phyloP scores from a whole-genome alignment of 768 basidiomycete genomes.

The Termitomyces sp. region DNA sequence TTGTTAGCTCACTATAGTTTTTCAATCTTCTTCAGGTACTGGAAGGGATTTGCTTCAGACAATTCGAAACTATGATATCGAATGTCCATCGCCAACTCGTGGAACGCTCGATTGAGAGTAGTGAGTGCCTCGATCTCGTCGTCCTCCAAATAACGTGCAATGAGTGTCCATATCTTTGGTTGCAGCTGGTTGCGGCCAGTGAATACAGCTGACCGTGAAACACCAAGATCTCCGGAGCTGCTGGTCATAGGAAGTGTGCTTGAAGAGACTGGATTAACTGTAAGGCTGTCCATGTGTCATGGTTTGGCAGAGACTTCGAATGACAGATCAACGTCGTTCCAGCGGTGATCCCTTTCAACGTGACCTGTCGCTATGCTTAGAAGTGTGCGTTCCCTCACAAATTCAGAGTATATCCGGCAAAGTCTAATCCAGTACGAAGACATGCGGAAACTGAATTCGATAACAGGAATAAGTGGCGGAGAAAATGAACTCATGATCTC shows the following conservation, averaged over 20 bases:
- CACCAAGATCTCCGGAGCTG: background rate
- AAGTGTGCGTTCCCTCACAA: background rate
- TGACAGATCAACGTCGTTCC: background rate
- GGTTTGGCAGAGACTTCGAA: background rate
- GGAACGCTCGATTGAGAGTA: slow-evolving; percentile 18
- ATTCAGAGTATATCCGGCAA: background rate
- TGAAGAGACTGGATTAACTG: background rate
- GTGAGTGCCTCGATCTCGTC: slow-evolving; percentile 13
- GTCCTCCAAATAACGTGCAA: slow-evolving; percentile 15
- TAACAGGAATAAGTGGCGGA: background rate
- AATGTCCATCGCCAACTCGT: slow-evolving; percentile 21
- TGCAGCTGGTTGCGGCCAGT: slow-evolving; percentile 11
- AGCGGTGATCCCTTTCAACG: background rate
- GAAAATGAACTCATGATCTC: background rate
- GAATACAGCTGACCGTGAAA: background rate
- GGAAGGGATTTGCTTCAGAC: slow-evolving; percentile 16
- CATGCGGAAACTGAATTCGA: background rate
- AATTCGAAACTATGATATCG: slow-evolving; percentile 22
- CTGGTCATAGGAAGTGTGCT: background rate
- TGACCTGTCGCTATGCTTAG: background rate
- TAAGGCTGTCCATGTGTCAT: background rate
- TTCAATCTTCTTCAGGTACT: slow-evolving; percentile 18
- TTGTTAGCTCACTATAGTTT: slow-evolving; percentile 18
- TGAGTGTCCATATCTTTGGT: slow-evolving; percentile 20
- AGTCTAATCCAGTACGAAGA: background rate